phyloP scores from a whole-genome alignment of 495 filamentous ascomycete genomes.

The Hyphodiscus hymeniophilus region DNA sequence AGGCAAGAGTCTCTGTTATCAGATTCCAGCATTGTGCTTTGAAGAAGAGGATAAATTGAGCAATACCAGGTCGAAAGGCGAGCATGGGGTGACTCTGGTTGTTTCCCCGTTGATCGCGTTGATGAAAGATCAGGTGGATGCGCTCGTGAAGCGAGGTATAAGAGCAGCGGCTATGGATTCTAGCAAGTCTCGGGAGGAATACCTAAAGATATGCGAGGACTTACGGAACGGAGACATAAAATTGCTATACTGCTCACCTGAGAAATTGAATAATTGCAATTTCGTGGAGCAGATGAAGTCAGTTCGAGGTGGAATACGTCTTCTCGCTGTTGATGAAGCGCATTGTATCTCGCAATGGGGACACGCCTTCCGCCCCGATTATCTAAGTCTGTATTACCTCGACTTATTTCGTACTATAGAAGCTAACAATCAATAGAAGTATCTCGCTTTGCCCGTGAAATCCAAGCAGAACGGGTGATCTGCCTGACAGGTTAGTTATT shows the following conservation, averaged over 20 bases:
- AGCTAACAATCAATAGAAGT: slow-evolving; percentile 27
- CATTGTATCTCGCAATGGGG: slow-evolving; percentile 58
- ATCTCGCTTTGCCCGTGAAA: slow-evolving; percentile 47
- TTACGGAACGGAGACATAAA: slow-evolving; percentile 37
- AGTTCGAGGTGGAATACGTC: slow-evolving; percentile 41
- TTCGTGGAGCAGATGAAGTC: slow-evolving; percentile 46
- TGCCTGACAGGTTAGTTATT: slow-evolving; percentile 24
- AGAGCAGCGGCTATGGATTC: slow-evolving; percentile 46
- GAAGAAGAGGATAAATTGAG: slow-evolving; percentile 32
- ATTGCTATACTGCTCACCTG: slow-evolving; percentile 49
- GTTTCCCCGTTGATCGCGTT: slow-evolving; percentile 48
- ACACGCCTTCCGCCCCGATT: slow-evolving; percentile 50
- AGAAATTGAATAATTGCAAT: slow-evolving; percentile 49
- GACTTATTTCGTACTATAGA: not conserved
- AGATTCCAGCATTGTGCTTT: slow-evolving; percentile 48
- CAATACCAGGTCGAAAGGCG: slow-evolving; percentile 15
- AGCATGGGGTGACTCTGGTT: slow-evolving; percentile 41
- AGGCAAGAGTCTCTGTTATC: slow-evolving; percentile 50
- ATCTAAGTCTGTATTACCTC: slow-evolving; percentile 34
- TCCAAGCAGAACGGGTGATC: slow-evolving; percentile 46
- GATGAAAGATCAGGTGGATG: slow-evolving; percentile 53
- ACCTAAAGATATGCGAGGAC: slow-evolving; percentile 34
- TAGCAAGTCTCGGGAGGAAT: slow-evolving; percentile 36
- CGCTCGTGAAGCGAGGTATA: slow-evolving; percentile 36
- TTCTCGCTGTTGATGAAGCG: slow-evolving; percentile 51